These are phyloP conservation scores for Canna indica DNA, from an alignment of 176 grass and related monocot genomes.

Conservation along the genomic window DNA sequence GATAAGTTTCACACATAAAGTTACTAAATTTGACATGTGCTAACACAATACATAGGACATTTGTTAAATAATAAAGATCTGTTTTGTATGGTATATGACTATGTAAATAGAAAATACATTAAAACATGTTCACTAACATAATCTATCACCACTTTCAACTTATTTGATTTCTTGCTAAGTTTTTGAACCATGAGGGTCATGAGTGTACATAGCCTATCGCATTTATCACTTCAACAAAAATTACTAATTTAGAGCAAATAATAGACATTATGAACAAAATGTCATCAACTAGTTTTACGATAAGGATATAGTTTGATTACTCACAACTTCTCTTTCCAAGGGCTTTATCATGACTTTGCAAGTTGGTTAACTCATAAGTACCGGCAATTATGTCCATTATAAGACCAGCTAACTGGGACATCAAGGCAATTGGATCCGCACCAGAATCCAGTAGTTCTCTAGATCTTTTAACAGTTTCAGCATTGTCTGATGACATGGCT, in stretches of 20 bases:
- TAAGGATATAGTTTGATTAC: constrained; percentile 18
- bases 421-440: constrained; percentile 92
- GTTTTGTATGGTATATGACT: background rate
- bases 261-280: constrained; percentile 11
- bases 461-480: constrained; percentile 89
- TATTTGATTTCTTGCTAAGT: background rate
- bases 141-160: background rate
- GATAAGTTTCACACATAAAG: background rate
- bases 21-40: background rate
- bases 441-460: constrained; percentile 96
- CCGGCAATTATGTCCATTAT: constrained; percentile 99
- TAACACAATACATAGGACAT: too few relatives aligned
- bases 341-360: constrained; percentile 43
- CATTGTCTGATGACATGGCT: constrained; percentile 93
- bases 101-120: background rate
- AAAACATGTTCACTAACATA: background rate
- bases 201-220: background rate
- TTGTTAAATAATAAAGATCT: background rate
- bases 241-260: constrained; percentile 9
- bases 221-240: background rate
- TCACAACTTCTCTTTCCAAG: constrained; percentile 74
- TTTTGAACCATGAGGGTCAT: background rate
- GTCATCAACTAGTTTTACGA: background rate
- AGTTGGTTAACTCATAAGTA: constrained; percentile 65
- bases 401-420: constrained; percentile 96